phyloP scores from a whole-genome alignment of 2,329 filamentous ascomycete genomes.

The Alternaria gaisen region DNA sequence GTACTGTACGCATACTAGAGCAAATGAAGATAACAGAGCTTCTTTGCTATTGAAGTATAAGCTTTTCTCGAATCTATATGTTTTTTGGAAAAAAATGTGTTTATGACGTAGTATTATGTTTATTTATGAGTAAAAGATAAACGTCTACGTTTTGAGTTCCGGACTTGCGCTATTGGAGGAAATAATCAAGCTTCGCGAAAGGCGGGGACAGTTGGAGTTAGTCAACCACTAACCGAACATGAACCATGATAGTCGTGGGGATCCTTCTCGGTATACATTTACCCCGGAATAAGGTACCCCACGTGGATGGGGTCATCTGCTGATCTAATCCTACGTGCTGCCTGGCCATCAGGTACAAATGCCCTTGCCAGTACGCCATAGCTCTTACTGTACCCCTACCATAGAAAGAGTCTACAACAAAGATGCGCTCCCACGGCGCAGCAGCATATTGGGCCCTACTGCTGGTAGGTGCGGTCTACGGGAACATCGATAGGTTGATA shows the following conservation, averaged over 20 bases:
- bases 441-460: slow-evolving; percentile 1
- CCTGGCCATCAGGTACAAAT: background rate
- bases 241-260: slow-evolving; percentile 5
- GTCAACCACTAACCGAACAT: slow-evolving; percentile 4
- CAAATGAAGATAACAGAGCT: too few relatives aligned
- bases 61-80: too few relatives aligned
- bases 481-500: slow-evolving; percentile 27
- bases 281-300: slow-evolving; percentile 15
- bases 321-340: background rate
- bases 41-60: too few relatives aligned
- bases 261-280: slow-evolving; percentile 26
- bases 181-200: slow-evolving; percentile 5
- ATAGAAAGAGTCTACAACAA: background rate
- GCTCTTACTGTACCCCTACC: background rate
- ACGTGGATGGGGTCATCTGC: background rate
- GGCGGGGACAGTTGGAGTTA: background rate
- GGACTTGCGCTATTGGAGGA: background rate
- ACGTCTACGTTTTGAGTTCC: background rate
- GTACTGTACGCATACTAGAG: too few relatives aligned
- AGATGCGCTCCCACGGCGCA: background rate
- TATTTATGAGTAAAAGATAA: too few relatives aligned
- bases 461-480: background rate
- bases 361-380: background rate
- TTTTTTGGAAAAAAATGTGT: too few relatives aligned
- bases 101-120: too few relatives aligned